Evolutionary conservation across 2,329 filamentous ascomycete genomes (phyloP).

Genomic region (Calonectria multiphialidica): DNA sequence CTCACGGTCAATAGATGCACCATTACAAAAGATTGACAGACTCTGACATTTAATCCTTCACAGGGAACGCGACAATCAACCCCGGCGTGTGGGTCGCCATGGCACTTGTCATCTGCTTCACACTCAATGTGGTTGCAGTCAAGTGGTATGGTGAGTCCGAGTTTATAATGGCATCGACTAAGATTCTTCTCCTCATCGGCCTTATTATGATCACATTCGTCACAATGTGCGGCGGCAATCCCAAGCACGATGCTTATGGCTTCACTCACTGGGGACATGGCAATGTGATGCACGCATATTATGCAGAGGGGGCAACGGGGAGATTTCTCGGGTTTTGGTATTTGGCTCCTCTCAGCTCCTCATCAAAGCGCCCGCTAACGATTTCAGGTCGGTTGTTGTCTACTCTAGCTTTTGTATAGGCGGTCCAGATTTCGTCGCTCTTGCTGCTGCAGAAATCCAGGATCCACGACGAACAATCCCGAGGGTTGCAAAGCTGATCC

Average conservation of each 20-base stretch:
- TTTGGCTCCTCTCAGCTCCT: too few species aligned
- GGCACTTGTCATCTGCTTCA: conserved; percentile 55
- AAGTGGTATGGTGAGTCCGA: conserved; percentile 54
- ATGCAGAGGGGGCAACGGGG: conserved; percentile 61
- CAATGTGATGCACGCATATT: conserved; percentile 46
- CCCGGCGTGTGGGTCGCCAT: conserved; percentile 60
- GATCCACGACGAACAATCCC: conserved; percentile 74
- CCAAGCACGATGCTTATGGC: conserved; percentile 67
- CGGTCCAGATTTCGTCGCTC: conserved; percentile 73
- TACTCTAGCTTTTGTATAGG: conserved; percentile 75
- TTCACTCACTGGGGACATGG: conserved; percentile 64
- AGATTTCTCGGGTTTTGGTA: conserved; percentile 67
- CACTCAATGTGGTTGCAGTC: conserved; percentile 58
- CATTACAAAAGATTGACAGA: neutral
- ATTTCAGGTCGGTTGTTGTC: conserved; percentile 59
- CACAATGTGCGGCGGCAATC: conserved; percentile 76
- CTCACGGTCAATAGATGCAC: neutral
- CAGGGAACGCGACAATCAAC: conserved; percentile 43
- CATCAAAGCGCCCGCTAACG: neutral
- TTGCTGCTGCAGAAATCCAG: conserved; percentile 54
- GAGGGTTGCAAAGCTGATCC: conserved; percentile 77
- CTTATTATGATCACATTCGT: conserved; percentile 73
- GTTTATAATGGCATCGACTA: conserved; percentile 66
- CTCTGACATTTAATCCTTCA: neutral
- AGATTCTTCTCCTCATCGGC: conserved; percentile 59